Evolutionary conservation across 2,329 filamentous ascomycete species (phyloP), one percentile per base, ranked within the genome.

Genomic region (Fusarium neocosmosporiellum): DNA sequence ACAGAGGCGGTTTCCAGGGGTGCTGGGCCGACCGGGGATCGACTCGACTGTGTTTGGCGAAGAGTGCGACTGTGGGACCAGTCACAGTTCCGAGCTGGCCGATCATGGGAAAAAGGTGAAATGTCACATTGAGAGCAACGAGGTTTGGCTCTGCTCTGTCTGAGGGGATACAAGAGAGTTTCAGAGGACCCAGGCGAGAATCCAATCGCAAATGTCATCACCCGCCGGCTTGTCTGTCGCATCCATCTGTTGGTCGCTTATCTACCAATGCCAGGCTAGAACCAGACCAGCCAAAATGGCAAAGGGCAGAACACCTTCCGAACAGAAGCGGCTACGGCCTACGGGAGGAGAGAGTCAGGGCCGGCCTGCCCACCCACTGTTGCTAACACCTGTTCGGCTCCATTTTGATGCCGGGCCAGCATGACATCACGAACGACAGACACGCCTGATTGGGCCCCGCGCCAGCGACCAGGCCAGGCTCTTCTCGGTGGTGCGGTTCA

Each of bases 401-500:
- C 43, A 48, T 46, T 24, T 46, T 27, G 41, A 7, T 59, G 34
- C 57, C 46, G 24, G 37, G 27, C 39, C 58, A 58, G 65, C 59
- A 75, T 75, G 70, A 75, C 72, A 75, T 75, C 72, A 75, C 70
- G 41, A 46, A 34, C 46, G 48, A 34, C 55, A 54, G 29, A 31
- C 37, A 36, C 24, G 29, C 50, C 29, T 71, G 67, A 74, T 74
- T 74, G 72, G 72, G 33, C 41, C 46, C 50, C 29, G 33, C 43
- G 61, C 54, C 33, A 31, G 11, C 8, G 8, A 16, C 31, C 53
- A 34, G 29, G 22, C 31, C 63, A 64, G 72, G 72, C 67, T 75
- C 70, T 74, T 73, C 64, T 75, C 72, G 72, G 72, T 75, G 72
- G 69, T 72, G 69, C 64, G 72, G 55, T 74, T 73, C 72, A 75